Percentiles rank a stretch among this genome's conserved stretches.
Evolutionary conservation across 176 grass and related monocot genomes (phyloP).

Genomic region (Olyra latifolia): DNA sequence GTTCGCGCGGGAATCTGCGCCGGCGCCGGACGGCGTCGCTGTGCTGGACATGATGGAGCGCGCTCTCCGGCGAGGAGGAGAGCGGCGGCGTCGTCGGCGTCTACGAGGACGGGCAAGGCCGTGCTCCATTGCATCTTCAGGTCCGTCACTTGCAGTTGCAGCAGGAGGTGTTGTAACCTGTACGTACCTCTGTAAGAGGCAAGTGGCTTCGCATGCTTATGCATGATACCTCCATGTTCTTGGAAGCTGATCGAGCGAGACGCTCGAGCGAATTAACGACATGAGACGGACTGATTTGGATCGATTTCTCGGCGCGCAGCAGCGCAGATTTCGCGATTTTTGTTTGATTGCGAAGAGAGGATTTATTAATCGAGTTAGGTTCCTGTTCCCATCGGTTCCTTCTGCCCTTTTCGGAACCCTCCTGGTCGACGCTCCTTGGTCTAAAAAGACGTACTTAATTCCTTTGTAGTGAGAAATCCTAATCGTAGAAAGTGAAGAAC

Average conservation of each 20-base stretch:
- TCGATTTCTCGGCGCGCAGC: not conserved
- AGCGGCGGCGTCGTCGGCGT: not conserved
- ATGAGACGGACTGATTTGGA: not conserved
- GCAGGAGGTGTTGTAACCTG: slow-evolving; percentile 16
- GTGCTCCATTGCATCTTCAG: slow-evolving; percentile 26
- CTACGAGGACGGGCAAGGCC: slow-evolving; percentile 27
- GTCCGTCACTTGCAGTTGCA: slow-evolving; percentile 11
- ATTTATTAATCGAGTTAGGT: not conserved
- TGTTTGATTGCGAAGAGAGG: not conserved
- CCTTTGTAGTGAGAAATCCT: not conserved
- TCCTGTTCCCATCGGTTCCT: slow-evolving; percentile 4
- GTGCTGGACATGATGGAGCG: not conserved
- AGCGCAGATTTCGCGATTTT: not conserved
- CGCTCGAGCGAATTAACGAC: not conserved
- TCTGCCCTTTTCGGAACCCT: not conserved
- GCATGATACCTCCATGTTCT: not conserved
- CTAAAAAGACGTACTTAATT: not conserved
- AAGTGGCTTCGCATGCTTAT: not conserved
- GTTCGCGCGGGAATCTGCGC: not conserved
- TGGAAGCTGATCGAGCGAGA: not conserved
- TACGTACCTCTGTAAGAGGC: too few relatives aligned
- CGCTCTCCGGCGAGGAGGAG: not conserved
- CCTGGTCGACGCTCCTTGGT: not conserved
- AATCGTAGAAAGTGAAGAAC: not conserved
- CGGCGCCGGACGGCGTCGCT: not conserved